Evolutionary conservation across 371 early-diverging fungal species (phyloP).

Genomic region (Mucor plumbeus): DNA sequence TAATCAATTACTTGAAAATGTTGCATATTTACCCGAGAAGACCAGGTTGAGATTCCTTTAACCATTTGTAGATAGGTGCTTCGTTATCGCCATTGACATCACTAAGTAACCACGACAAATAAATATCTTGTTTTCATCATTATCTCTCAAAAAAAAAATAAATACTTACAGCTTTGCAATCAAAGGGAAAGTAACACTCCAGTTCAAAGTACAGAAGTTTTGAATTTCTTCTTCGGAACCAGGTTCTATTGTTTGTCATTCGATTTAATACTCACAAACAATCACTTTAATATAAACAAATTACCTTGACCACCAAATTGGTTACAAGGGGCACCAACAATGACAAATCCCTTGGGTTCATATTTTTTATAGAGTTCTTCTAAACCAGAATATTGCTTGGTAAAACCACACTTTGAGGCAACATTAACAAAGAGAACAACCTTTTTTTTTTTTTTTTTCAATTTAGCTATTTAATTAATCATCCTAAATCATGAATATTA

Average conservation of each 20-base stretch:
- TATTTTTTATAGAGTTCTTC: slow-evolving; percentile 80
- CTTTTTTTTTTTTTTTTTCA: slow-evolving; percentile 28
- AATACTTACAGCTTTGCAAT: slow-evolving; percentile 73
- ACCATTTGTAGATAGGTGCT: slow-evolving; percentile 70
- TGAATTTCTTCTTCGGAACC: slow-evolving; percentile 66
- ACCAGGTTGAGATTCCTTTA: slow-evolving; percentile 66
- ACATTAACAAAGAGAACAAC: slow-evolving; percentile 90
- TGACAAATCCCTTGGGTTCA: slow-evolving; percentile 67
- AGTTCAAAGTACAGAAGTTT: slow-evolving; percentile 69
- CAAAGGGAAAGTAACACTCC: slow-evolving; percentile 82
- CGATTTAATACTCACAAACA: too few relatives aligned
- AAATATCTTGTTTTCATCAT: background rate
- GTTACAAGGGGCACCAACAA: slow-evolving; percentile 87
- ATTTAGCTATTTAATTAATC: background rate
- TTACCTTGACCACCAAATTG: slow-evolving; percentile 78
- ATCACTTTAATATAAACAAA: background rate
- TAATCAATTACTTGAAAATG: background rate
- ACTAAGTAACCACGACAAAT: slow-evolving; percentile 22
- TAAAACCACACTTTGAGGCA: slow-evolving; percentile 94
- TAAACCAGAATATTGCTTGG: slow-evolving; percentile 85
- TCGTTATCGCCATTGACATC: slow-evolving; percentile 79
- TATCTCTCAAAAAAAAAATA: background rate
- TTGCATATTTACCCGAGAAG: slow-evolving; percentile 44
- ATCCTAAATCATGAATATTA: background rate
- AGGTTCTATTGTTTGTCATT: slow-evolving; percentile 39